Evolutionary conservation across 2,329 filamentous ascomycete genomes (phyloP), one percentile per base, ranked within the genome.

Genomic region (Amylocarpus encephaloides): DNA sequence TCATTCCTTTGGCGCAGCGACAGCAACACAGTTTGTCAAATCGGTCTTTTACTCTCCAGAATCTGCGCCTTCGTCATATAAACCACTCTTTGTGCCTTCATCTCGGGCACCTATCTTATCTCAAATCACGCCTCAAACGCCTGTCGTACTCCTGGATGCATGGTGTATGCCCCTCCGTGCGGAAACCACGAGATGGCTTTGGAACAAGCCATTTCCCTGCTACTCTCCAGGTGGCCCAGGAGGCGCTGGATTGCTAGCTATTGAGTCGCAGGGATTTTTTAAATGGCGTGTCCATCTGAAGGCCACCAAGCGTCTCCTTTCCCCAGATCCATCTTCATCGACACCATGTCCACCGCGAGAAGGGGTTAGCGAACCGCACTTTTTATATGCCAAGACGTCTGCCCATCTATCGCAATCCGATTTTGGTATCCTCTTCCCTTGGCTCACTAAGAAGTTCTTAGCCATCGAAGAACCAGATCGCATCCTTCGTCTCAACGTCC

Each of bases 361-460:
- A 35, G 48, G 44, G 22, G 22, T 33, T 38, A 48, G 62, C 2
- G 65, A 67, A 49, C 83, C 88, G 4, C 78, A 83, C 58, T 80
- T 92, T 62, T 94, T 87, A 70, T 92, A 88, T 65, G 82, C 88
- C 2, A 66, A 75, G 12, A 73, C 78, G 40, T 86, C 83, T n/a
- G 87, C 88, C 0, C 89, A 95, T 64, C 76, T 94, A 22, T 88
- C 79, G 51, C 89, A 94, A 67, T 86, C 82, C 16, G 89, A 95
- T 63, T 94, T 93, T 59, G 89, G 86, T 33, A 71, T 93, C 19
- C 69, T 95, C 18, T 94, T 94, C 63, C 88, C 88, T 0, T 86
- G 83, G 76, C 60, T 83, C 42, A 81, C 78, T 7, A 77, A 74
- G 60, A 75, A 73, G 57, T 73, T 83, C 7, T 79, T 82, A 57